These are phyloP conservation scores for Xerophyta viscosa DNA, from an alignment of 106 monocot species.

Conservation along the genomic window DNA sequence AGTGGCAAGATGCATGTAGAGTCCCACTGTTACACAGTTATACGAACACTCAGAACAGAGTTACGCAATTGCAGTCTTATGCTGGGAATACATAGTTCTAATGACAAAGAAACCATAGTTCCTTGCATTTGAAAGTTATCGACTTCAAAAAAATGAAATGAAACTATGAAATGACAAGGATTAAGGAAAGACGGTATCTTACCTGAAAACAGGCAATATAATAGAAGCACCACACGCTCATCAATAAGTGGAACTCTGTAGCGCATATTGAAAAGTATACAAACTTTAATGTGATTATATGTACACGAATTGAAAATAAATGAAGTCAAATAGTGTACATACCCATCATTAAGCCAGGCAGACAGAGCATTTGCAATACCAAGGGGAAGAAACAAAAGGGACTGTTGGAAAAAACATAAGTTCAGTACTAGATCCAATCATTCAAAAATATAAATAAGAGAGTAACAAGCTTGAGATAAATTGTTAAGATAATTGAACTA, in stretches of 20 bases:
- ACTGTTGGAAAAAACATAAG: constrained; percentile 35
- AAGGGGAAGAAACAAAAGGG: constrained; percentile 79
- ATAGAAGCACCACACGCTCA: constrained; percentile 58
- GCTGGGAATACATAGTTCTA: no score
- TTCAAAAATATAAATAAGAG: not conserved
- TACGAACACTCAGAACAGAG: not conserved
- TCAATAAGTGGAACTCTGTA: constrained; percentile 70
- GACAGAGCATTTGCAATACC: constrained; percentile 91
- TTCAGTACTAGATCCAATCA: not conserved
- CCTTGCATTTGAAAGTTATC: not conserved
- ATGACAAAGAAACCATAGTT: no score
- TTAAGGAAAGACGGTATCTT: not conserved
- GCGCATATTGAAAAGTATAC: no score
- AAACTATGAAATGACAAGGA: no score
- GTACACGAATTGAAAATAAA: not conserved
- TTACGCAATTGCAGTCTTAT: not conserved
- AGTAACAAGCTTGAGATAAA: no score
- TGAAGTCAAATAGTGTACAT: constrained; percentile 3
- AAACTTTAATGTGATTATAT: not conserved
- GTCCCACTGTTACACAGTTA: constrained; percentile 38
- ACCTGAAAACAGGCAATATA: constrained; percentile 84
- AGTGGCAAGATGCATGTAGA: constrained; percentile 82
- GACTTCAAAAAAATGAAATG: no score
- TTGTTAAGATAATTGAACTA: not conserved
- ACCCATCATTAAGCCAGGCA: constrained; percentile 79